Evolutionary conservation across 1,139 yeast genomes (phyloP).

Genomic region (Sugiyamaella paludigena): DNA sequence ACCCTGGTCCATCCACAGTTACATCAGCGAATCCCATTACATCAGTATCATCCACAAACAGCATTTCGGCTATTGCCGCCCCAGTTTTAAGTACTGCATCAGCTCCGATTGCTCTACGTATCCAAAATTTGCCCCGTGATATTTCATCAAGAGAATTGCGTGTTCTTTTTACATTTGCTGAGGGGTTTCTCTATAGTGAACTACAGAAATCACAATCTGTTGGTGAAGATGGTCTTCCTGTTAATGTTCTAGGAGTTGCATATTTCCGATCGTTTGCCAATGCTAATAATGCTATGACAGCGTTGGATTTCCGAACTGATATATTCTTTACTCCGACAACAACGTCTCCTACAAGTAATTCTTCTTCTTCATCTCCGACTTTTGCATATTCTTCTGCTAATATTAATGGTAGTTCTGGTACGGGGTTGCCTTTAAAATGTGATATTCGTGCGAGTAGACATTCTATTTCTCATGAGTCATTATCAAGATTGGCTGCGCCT

Average conservation of each 20-base stretch:
- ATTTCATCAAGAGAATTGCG: slow-evolving; percentile 72
- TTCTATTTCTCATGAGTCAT: slow-evolving; percentile 21
- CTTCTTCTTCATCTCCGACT: slow-evolving; percentile 22
- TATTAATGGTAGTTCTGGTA: slow-evolving; percentile 9
- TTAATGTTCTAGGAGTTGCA: slow-evolving; percentile 51
- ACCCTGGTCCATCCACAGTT: slow-evolving; percentile 1
- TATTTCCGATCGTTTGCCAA: slow-evolving; percentile 61
- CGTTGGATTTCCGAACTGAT: slow-evolving; percentile 46
- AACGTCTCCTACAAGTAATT: slow-evolving; percentile 11
- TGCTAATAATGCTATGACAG: slow-evolving; percentile 68
- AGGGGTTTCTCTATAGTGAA: slow-evolving; percentile 67
- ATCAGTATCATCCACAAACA: not conserved
- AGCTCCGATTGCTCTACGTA: slow-evolving; percentile 35
- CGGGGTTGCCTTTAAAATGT: slow-evolving; percentile 23
- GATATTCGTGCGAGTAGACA: slow-evolving; percentile 26
- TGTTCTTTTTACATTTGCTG: slow-evolving; percentile 74
- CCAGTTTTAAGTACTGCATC: too few relatives aligned
- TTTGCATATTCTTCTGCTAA: slow-evolving; percentile 18
- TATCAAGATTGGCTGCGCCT: slow-evolving; percentile 8
- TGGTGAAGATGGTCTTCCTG: slow-evolving; percentile 36
- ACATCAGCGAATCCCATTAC: not conserved
- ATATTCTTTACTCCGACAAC: slow-evolving; percentile 15
- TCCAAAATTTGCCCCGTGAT: slow-evolving; percentile 69
- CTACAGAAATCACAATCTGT: slow-evolving; percentile 40
- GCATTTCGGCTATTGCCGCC: too few relatives aligned